Conservation (phyloP, 1,284 basidiomycete genomes). For the Blastosporella zonata region DNA sequence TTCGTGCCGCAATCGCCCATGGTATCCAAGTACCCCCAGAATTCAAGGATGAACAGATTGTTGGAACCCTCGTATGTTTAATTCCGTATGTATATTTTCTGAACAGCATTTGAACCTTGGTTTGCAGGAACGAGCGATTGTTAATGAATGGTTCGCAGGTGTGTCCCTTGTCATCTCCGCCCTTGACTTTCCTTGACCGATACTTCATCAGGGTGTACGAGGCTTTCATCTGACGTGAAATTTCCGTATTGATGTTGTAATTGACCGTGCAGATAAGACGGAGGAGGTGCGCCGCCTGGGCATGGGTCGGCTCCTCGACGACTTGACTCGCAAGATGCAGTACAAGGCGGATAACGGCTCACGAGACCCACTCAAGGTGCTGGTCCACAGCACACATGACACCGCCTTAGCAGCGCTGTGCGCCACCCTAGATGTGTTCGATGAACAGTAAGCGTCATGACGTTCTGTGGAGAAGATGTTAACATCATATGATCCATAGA, state of each 20-base stretch:
- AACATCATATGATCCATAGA: slow-evolving; percentile 32
- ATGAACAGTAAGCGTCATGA: slow-evolving; percentile 52
- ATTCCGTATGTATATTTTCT: slow-evolving; percentile 14
- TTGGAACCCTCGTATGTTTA: slow-evolving; percentile 55
- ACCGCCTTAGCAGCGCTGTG: slow-evolving; percentile 70
- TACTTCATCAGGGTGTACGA: slow-evolving; percentile 37
- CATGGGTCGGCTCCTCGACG: slow-evolving; percentile 71
- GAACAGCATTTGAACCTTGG: not conserved
- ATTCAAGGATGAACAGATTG: slow-evolving; percentile 58
- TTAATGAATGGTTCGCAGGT: slow-evolving; percentile 79
- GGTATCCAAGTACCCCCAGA: slow-evolving; percentile 67
- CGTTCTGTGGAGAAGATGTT: not conserved
- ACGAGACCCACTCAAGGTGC: slow-evolving; percentile 53
- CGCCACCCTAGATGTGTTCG: slow-evolving; percentile 72
- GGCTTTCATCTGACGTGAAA: not conserved
- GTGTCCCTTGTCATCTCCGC: slow-evolving; percentile 18
- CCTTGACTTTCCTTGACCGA: not conserved
- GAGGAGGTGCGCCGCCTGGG: slow-evolving; percentile 75
- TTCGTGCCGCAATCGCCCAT: slow-evolving; percentile 69
- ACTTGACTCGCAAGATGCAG: slow-evolving; percentile 61
- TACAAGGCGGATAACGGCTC: slow-evolving; percentile 44
- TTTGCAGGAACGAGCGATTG: slow-evolving; percentile 65
- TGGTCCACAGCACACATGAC: slow-evolving; percentile 76
- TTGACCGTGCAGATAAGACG: slow-evolving; percentile 52
- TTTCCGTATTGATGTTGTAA: not conserved